Evolutionary conservation across 2,329 filamentous ascomycete genomes (phyloP).

Genomic region (Fusarium sp.): DNA sequence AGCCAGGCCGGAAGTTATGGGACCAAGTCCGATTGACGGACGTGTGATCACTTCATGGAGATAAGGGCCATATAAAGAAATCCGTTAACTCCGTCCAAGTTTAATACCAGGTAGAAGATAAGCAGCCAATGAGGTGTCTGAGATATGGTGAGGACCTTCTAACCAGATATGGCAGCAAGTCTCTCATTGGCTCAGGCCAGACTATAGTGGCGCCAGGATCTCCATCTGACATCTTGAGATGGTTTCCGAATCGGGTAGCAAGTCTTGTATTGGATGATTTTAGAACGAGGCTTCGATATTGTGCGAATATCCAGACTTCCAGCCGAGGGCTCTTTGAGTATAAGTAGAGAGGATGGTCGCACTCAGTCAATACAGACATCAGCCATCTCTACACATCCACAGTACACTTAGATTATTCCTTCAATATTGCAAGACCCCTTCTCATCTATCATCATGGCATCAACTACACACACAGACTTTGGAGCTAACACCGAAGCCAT

Average conservation of each 20-base stretch:
- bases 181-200: not conserved
- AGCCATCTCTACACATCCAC: not conserved
- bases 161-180: not conserved
- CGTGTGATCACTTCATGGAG: not conserved
- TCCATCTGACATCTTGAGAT: not conserved
- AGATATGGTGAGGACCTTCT: not conserved
- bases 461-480: slow-evolving; percentile 5
- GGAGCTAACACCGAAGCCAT: not conserved
- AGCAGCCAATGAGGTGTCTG: not conserved
- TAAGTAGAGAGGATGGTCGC: not conserved
- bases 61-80: not conserved
- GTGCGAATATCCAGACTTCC: not conserved
- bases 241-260: slow-evolving; percentile 5
- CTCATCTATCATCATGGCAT: not conserved
- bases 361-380: not conserved
- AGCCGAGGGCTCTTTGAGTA: rapidly evolving
- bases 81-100: slow-evolving; percentile 1
- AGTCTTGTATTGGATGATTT: slow-evolving; percentile 3
- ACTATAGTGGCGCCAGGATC: not conserved
- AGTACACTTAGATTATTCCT: not conserved
- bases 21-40: not conserved
- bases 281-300: not conserved
- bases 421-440: rapidly evolving
- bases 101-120: rapidly evolving
- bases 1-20: not conserved